Evolutionary conservation across 2,329 filamentous ascomycete genomes (phyloP), one percentile per base, ranked within the genome.

Genomic region (Zalaria sp.): DNA sequence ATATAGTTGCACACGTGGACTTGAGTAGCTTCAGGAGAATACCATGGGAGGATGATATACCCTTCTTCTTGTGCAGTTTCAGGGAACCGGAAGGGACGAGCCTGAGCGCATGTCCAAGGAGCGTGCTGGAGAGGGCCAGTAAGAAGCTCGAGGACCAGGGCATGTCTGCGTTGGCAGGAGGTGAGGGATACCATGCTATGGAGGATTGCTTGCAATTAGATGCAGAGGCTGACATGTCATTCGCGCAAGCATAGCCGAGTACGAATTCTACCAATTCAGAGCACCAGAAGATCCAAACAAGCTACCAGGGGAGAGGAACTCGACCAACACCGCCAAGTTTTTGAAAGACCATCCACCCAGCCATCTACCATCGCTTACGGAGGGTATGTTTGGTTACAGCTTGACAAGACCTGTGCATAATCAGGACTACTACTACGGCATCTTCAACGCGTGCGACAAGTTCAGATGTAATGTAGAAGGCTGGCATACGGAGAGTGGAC

Each of bases 371-470:
- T 69, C 82, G 25, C 66, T 95, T 39, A 93, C 88, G 5, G 84
- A 93, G 57, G 88, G 88, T 55, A 94, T 94, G 88, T 94, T 94
- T 54, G 88, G 87, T 45, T 95, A 95, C 67, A 91, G 84, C 48
- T 68, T 94, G 49, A 93, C 84, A 6, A 72, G 87, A 25, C 83
- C 88, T 0, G 76, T 88, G 1, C 85, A 93, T 56, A 94, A 94
- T 61, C 79, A 93, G 62, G 84, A 91, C 35, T 94, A 89, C 65
- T 95, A 83, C 65, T 94, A 94, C 59, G 77, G 81, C 37, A 75
- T 94, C 39, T 94, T 85, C 61, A 77, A 93, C 49, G 75, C 81
- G 0, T 93, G 86, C 64, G 71, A 74, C 49, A 69, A 77, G 46
- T 93, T 94, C 64, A 67, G 72, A 34, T 91, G 85, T 56, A 74